Conservation (phyloP, 257 asterid genomes). For the Solanum chaucha region DNA sequence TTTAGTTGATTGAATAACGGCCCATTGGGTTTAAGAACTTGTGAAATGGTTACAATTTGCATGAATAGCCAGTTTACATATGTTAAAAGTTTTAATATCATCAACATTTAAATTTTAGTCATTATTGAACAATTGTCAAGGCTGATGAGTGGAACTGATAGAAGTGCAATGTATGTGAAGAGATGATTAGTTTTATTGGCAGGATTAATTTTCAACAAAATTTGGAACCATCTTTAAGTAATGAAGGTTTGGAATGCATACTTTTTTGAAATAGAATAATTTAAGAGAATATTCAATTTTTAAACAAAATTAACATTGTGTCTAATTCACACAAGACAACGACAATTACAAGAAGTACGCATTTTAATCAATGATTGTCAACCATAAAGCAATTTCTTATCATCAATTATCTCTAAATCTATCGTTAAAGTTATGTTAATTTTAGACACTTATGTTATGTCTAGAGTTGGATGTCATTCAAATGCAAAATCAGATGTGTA, state of each 20-base stretch:
- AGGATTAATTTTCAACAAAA: background rate
- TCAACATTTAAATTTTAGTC: background rate
- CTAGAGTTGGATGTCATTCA: background rate
- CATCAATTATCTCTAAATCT: too few species aligned
- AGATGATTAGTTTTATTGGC: background rate
- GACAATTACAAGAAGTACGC: background rate
- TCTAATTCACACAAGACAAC: background rate
- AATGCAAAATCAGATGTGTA: too few species aligned
- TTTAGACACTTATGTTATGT: background rate
- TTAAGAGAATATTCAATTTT: background rate
- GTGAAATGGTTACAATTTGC: background rate
- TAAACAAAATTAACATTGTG: background rate
- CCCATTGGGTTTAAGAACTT: background rate
- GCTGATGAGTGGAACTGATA: background rate
- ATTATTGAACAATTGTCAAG: background rate
- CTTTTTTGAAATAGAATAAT: background rate
- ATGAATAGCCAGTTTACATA: too few species aligned
- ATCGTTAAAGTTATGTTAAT: background rate
- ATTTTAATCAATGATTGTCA: background rate
- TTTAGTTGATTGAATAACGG: background rate
- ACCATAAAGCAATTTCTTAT: background rate
- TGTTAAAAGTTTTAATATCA: too few species aligned
- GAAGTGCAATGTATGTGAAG: background rate
- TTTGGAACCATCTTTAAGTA: background rate
- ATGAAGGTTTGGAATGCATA: background rate